Evolutionary conservation across 2,329 filamentous ascomycete genomes (phyloP), one percentile per base, ranked within the genome.

Genomic region (Chaetomium olivaceum): DNA sequence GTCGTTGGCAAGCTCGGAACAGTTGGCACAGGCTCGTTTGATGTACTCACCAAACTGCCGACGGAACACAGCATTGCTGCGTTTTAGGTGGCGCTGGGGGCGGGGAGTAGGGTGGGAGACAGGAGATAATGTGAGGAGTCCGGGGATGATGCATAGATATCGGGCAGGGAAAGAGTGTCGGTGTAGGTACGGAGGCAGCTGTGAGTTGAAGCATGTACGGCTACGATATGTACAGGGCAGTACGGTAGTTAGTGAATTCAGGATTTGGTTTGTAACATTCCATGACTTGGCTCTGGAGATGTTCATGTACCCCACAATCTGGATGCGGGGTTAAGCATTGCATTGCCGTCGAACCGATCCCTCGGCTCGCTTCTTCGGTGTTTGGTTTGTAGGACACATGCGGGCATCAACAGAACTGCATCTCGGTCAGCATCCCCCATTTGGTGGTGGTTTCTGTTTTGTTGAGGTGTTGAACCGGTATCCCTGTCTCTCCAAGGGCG

Each of bases 11-110:
- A 88, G 74, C 82, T 95, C 67, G 90, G 92, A 58, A 90, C 86
- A 71, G 87, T 96, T 66, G 95, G 95, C 58, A 99, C 95, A 1
- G 95, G 95, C 48, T 87, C 90, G 23, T 98, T 98, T 78, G 93
- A 98, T 80, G 89, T 99, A 52, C 82, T 97, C 74, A 87, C 87
- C 4, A 80, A 79, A 65, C 80, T 88, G 65, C 85, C 85, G 23
- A 84, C 83, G 64, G 80, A 80, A 72, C 82, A 85, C 57, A 59
- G 21, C 12, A 54, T 65, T 77, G 46, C 54, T 52, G 64, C 43
- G 12, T 70, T 72, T 55, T 71, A 69, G 43, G 9, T 21, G 43
- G 43, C 16, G n/a, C 16, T 43, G 19, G 36, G 36, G 6, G 14
- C 14, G 3, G 36, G 6, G 19, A 4, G 43, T 5, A 33, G 11